A percentile compares a stretch with the other conserved stretches of the same genome.
phyloP scores from a whole-genome alignment of 2,329 filamentous ascomycete species.

The Colletotrichum godetiae region DNA sequence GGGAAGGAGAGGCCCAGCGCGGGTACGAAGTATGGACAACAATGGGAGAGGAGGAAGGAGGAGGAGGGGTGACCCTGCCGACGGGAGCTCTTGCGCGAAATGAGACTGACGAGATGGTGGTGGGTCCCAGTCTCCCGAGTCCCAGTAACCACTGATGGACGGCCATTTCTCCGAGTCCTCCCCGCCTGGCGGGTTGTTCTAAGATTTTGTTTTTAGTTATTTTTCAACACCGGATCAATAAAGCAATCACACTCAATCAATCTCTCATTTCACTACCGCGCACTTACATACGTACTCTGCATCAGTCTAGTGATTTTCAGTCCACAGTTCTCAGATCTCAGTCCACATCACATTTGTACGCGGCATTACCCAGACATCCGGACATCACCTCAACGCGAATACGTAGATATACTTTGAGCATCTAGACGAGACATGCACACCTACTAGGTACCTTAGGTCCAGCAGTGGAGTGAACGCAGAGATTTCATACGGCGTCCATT shows the following conservation, averaged over 20 bases:
- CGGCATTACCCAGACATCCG: not conserved
- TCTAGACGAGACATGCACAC: too few relatives aligned
- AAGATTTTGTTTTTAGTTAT: not conserved
- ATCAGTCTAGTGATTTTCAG: not conserved
- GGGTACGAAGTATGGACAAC: not conserved
- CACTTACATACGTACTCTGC: not conserved
- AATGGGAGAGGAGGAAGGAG: not conserved
- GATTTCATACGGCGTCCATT: conserved; percentile 6
- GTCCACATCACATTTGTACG: not conserved
- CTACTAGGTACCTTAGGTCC: too few relatives aligned
- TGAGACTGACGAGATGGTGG: conserved; percentile 17
- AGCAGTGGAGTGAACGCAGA: not conserved
- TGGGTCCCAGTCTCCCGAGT: not conserved
- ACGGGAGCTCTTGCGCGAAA: conserved; percentile 2
- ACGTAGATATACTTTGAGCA: too few relatives aligned
- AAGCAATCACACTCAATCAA: conserved; percentile 1
- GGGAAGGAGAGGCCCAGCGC: conserved; percentile 13
- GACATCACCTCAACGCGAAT: too few relatives aligned
- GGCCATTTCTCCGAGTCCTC: too few relatives aligned
- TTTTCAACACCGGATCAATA: conserved; percentile 10
- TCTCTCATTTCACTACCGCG: not conserved
- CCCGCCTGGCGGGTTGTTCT: conserved; percentile 3
- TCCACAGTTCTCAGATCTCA: not conserved
- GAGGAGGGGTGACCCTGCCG: conserved; percentile 18
- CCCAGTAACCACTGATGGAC: too few relatives aligned